Evolutionary conservation across 371 early-diverging fungal genomes (phyloP), one percentile per base, ranked within the genome.

Genomic region (Mitosporidium daphniae): DNA sequence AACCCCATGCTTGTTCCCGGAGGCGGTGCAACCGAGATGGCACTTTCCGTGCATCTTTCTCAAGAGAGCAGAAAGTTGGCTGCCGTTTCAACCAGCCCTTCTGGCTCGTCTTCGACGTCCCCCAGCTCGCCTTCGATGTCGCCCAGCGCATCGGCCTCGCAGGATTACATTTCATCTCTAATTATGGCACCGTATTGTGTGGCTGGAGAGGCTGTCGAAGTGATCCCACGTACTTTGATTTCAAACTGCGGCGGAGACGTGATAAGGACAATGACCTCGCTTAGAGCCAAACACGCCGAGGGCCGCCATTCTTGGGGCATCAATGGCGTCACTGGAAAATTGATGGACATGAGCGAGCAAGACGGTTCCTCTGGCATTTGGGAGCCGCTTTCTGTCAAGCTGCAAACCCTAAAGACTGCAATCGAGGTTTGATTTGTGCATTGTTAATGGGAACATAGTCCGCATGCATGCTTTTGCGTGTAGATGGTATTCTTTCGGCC

Each of bases 21-120:
- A 23, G 97, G 93, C 35, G 99, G 99, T 29, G 91, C 97, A n/a
- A 77, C 80, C 5, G 99, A 99, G 47, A 91, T 94, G 86, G 80
- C 80, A n/a, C 47, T 95, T 9, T 51, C 70, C 23, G 74, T 75
- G 18, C 51, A 56, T 31, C 50, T 91, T 20, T 60, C 61, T 30
- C 69, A 74, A 38, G 65, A 66, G n/a, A n/a, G n/a, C n/a, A n/a
- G n/a, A n/a, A n/a, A n/a, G n/a, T n/a, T n/a, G n/a, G n/a, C n/a
- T n/a, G n/a, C n/a, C n/a, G n/a, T n/a, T n/a, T n/a, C n/a, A n/a
- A n/a, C n/a, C n/a, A n/a, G n/a, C n/a, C n/a, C n/a, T n/a, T n/a
- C n/a, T n/a, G n/a, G n/a, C n/a, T n/a, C n/a, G n/a, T n/a, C n/a
- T n/a, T n/a, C n/a, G n/a, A n/a, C n/a, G n/a, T n/a, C n/a, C n/a